Evolutionary conservation across 352 stramenopile genomes (phyloP), one percentile per base, ranked within the genome.

Genomic region (Globisporangium carolinianum): DNA sequence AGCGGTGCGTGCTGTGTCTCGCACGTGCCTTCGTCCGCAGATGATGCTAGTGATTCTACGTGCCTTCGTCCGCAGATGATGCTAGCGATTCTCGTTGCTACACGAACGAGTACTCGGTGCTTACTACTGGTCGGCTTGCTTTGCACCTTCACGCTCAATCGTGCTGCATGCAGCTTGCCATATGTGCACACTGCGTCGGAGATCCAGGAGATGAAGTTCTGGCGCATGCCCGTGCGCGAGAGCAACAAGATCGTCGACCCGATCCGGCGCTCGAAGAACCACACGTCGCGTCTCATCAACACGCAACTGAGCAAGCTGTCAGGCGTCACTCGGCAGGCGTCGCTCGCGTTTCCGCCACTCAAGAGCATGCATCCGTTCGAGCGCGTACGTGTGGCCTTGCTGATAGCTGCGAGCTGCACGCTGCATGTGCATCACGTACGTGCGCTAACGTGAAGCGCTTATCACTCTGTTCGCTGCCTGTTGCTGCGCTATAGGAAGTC

Each of bases 161-260:
- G 24, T 32, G 2, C 24, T 32, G 24, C 24, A 32, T 32, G 24
- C 24, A 91, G 83, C 35, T 65, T 94, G 46, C 83, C 83, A 58
- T 94, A 91, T 53, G 78, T 94, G 43, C 68, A 83, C 71, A 94
- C 83, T 53, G 80, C 80, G 5, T 74, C 69, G 5, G 83, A 94
- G 74, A 90, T 94, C 57, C 76, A 89, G 66, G 78, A 91, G 63
- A 95, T 95, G 85, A 83, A 85, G 60, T 93, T 95, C 65, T 95
- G 85, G 85, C 75, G 79, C 32, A 65, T 78, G 36, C 62, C 63
- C 36, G 66, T 88, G 62, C 75, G 71, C 55, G 85, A 95, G 65
- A 92, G 81, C 69, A 67, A 79, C 71, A 83, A 83, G 64, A 92
- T 95, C 42, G 68, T 63, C 6, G 83, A 93, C 60, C 83, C 85